Conservation (phyloP, 345 rosid genomes). For the Eucalyptus erythrocorys region DNA sequence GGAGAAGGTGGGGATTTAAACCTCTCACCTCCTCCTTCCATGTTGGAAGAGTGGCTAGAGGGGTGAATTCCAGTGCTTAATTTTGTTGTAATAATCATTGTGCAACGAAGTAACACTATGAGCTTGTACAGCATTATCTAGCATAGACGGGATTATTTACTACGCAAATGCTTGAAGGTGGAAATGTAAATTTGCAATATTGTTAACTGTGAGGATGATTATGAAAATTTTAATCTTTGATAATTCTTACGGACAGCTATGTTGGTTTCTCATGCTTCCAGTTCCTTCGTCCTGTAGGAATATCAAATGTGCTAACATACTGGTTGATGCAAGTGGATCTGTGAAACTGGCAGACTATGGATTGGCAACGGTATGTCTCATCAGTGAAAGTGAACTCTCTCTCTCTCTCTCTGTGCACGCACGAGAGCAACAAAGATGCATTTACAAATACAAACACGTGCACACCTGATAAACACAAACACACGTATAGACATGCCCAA, state of each 20-base stretch:
- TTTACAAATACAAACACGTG: not conserved
- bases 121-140: too few relatives aligned
- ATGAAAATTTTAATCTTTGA: not conserved
- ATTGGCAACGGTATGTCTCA: slow-evolving; percentile 9
- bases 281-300: not conserved
- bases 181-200: too few relatives aligned
- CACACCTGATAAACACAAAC: not conserved
- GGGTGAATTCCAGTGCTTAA: too few relatives aligned
- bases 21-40: too few relatives aligned
- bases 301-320: slow-evolving; percentile 25
- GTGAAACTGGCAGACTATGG: slow-evolving; percentile 28
- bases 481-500: not conserved
- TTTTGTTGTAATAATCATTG: too few relatives aligned
- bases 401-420: not conserved
- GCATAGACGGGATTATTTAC: too few relatives aligned
- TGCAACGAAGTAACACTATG: too few relatives aligned
- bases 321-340: slow-evolving; percentile 17
- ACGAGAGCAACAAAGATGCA: not conserved
- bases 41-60: too few relatives aligned
- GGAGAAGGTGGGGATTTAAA: too few relatives aligned
- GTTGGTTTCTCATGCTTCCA: not conserved
- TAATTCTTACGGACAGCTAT: not conserved
- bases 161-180: too few relatives aligned
- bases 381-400: not conserved
- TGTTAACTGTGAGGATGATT: too few relatives aligned